phyloP scores from a whole-genome alignment of 495 filamentous ascomycete species.

The Hypoxylon rickii region DNA sequence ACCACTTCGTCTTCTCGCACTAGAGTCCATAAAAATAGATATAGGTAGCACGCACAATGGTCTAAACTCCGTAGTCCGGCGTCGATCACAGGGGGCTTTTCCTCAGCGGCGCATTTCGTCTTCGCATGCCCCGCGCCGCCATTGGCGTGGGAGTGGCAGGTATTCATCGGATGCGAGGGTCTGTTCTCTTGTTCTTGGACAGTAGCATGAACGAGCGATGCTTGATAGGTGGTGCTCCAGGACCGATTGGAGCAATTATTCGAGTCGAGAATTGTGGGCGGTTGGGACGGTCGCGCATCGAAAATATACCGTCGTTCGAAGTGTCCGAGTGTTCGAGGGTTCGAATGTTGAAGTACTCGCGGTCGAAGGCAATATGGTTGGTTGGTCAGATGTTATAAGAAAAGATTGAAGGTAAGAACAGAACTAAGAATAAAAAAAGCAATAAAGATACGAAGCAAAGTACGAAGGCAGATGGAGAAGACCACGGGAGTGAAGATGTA shows the following conservation, averaged over 20 bases:
- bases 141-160: constrained; percentile 27
- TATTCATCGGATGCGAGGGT: constrained; percentile 31
- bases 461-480: neutral
- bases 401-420: neutral
- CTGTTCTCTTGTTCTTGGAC: constrained; percentile 14
- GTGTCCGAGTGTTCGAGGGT: neutral
- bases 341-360: neutral
- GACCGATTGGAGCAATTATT: constrained; percentile 17
- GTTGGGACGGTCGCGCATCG: constrained; percentile 22
- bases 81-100: constrained; percentile 59
- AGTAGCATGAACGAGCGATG: constrained; percentile 23
- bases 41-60: constrained; percentile 65
- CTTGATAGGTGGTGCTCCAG: constrained; percentile 7
- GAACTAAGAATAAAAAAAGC: neutral
- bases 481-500: constrained; percentile 9
- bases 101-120: constrained; percentile 9
- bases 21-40: neutral
- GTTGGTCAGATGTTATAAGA: no score
- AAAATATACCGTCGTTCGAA: constrained; percentile 1
- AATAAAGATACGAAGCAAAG: neutral
- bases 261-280: constrained; percentile 9
- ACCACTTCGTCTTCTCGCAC: neutral
- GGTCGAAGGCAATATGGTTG: neutral
- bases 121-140: constrained; percentile 27
- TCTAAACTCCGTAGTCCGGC: constrained; percentile 73